phyloP scores from a whole-genome alignment of 2,329 filamentous ascomycete species.

The Aspergillus terreus region DNA sequence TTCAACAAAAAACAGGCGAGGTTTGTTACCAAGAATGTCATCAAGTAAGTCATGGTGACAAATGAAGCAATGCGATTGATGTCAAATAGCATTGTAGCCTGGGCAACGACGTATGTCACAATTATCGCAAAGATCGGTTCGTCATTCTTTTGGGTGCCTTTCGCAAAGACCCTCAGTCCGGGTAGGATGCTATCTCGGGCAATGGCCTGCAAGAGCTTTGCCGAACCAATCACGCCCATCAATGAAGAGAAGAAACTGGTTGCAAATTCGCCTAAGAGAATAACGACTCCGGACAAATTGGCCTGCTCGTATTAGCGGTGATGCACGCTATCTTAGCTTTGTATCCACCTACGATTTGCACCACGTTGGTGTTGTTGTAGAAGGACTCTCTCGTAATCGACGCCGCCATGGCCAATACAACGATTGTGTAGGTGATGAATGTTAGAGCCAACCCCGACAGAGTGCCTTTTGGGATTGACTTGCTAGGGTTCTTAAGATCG shows the following conservation, averaged over 20 bases:
- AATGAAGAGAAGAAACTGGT: constrained; percentile 80
- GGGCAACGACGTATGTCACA: constrained; percentile 70
- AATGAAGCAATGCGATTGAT: constrained; percentile 86
- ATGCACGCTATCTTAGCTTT: neutral
- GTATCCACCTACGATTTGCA: constrained; percentile 57
- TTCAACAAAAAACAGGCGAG: constrained; percentile 82
- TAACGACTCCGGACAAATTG: constrained; percentile 69
- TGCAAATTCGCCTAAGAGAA: constrained; percentile 78
- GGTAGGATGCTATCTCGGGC: constrained; percentile 75
- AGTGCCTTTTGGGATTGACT: constrained; percentile 80
- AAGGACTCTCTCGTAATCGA: constrained; percentile 72
- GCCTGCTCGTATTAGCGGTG: constrained; percentile 41
- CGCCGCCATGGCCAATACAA: constrained; percentile 73
- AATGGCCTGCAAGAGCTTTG: constrained; percentile 79
- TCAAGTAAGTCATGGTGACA: constrained; percentile 87
- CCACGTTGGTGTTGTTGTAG: constrained; percentile 71
- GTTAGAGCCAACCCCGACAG: constrained; percentile 73
- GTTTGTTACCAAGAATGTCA: constrained; percentile 89
- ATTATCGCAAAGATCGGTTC: constrained; percentile 75
- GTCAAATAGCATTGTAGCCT: constrained; percentile 75
- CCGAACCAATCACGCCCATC: constrained; percentile 82
- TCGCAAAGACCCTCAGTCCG: constrained; percentile 68
- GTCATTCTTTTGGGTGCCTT: constrained; percentile 67
- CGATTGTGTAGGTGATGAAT: constrained; percentile 69
- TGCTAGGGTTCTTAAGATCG: constrained; percentile 76